Percentiles rank a stretch among this genome's conserved stretches.
Conservation (phyloP, 1,284 basidiomycete species). For the Ustilago esculenta region DNA sequence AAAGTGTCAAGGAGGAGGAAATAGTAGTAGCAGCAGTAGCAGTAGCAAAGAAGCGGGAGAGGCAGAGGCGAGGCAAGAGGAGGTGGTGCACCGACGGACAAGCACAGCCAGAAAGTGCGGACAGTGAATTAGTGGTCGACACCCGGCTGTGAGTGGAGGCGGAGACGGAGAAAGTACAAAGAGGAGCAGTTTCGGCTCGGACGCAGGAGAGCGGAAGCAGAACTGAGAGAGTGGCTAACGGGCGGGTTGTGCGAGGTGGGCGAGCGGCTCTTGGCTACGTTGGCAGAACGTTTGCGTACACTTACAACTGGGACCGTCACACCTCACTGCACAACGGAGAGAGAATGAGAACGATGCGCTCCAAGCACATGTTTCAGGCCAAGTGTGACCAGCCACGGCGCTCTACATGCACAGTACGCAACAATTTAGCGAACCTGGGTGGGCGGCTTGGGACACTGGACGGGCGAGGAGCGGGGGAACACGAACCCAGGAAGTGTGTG, state of each 20-base stretch:
- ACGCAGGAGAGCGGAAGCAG: too few relatives aligned
- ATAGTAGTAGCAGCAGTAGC: not conserved
- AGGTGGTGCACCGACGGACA: slow-evolving; percentile 8
- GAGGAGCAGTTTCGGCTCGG: too few relatives aligned
- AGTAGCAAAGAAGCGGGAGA: not conserved
- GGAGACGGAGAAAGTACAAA: slow-evolving; percentile 3
- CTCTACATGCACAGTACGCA: not conserved
- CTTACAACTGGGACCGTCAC: too few relatives aligned
- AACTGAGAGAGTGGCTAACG: too few relatives aligned
- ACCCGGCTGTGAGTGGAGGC: slow-evolving; percentile 10
- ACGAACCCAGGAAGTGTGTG: not conserved
- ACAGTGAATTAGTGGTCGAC: not conserved
- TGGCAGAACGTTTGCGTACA: too few relatives aligned
- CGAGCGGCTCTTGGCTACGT: too few relatives aligned
- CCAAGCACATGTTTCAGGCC: not conserved
- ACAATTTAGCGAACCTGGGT: slow-evolving; percentile 1
- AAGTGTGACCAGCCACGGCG: not conserved
- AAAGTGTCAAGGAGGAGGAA: not conserved
- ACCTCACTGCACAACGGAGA: too few relatives aligned
- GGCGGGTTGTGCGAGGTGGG: too few relatives aligned
- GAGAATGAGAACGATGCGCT: too few relatives aligned
- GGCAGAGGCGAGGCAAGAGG: not conserved
- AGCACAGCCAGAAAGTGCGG: slow-evolving; percentile 12
- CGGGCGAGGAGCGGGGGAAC: too few relatives aligned
- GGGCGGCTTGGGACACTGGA: not conserved